These are phyloP conservation scores for Beta vulgaris DNA, from an alignment of 148 eudicot species.

Conservation along the genomic window DNA sequence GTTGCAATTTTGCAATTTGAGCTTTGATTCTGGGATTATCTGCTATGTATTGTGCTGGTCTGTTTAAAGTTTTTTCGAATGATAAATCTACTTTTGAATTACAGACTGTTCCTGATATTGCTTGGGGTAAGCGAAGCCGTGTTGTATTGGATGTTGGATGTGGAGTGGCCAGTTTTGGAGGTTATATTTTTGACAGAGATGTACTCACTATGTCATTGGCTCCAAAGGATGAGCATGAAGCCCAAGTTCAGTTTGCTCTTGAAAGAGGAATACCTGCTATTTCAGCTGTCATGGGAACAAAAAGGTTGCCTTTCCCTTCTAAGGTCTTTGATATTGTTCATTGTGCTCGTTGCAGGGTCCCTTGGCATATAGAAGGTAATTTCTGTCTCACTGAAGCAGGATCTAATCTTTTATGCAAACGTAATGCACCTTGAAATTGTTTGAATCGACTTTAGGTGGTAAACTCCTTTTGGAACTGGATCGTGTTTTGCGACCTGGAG, in stretches of 20 bases:
- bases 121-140: constrained; percentile 61
- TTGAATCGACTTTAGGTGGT: constrained; percentile 42
- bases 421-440: background rate
- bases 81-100: background rate
- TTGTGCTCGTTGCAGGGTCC: constrained; percentile 79
- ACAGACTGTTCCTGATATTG: constrained; percentile 52
- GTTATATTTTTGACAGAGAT: constrained; percentile 66
- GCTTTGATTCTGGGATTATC: constrained; percentile 1
- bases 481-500: constrained; percentile 75
- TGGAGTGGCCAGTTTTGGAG: constrained; percentile 87
- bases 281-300: constrained; percentile 74
- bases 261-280: constrained; percentile 79
- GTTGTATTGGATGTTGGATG: constrained; percentile 72
- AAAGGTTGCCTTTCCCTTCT: constrained; percentile 57
- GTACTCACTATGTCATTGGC: constrained; percentile 75
- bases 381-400: background rate
- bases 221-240: constrained; percentile 82
- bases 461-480: constrained; percentile 71
- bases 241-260: constrained; percentile 78
- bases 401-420: background rate
- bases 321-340: constrained; percentile 66
- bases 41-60: background rate
- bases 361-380: constrained; percentile 76
- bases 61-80: background rate
- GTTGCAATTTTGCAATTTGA: background rate